Conservation (phyloP, 176 grass and related monocot genomes). For the Aechmea fasciata region DNA sequence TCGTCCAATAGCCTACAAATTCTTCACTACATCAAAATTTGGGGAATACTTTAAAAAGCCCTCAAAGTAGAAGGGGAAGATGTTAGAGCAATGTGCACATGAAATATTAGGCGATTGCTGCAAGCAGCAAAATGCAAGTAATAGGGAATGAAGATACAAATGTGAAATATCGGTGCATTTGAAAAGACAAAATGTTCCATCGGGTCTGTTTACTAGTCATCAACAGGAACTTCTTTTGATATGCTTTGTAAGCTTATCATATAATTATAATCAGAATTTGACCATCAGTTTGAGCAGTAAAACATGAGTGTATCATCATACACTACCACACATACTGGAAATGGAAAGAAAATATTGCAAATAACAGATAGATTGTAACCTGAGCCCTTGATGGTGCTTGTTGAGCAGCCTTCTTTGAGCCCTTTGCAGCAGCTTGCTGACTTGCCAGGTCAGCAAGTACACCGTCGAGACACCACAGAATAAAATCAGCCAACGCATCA, state of each 20-base stretch:
- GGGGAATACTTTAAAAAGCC: too few relatives aligned
- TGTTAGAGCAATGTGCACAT: too few relatives aligned
- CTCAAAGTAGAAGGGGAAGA: too few relatives aligned
- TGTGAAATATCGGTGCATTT: too few relatives aligned
- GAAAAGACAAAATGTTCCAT: too few relatives aligned
- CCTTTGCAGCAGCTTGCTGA: conserved; percentile 50
- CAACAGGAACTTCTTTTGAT: neutral
- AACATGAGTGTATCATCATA: neutral
- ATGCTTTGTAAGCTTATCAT: neutral
- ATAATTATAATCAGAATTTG: neutral
- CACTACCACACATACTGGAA: neutral
- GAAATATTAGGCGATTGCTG: too few relatives aligned
- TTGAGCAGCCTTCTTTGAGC: conserved; percentile 61
- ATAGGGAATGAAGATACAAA: too few relatives aligned
- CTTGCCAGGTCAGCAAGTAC: conserved; percentile 69
- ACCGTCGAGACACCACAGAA: conserved; percentile 84
- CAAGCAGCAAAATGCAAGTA: too few relatives aligned
- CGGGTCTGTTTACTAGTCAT: neutral
- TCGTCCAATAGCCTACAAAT: too few relatives aligned
- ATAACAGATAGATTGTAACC: conserved; percentile 33
- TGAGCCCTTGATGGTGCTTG: conserved; percentile 66
- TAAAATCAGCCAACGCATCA: conserved; percentile 68
- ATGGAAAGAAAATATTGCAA: neutral
- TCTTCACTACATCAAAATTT: too few relatives aligned
- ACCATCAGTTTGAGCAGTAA: neutral